Evolutionary conservation across 768 basidiomycete genomes (phyloP).

Genomic region (Gautieria morchelliformis): DNA sequence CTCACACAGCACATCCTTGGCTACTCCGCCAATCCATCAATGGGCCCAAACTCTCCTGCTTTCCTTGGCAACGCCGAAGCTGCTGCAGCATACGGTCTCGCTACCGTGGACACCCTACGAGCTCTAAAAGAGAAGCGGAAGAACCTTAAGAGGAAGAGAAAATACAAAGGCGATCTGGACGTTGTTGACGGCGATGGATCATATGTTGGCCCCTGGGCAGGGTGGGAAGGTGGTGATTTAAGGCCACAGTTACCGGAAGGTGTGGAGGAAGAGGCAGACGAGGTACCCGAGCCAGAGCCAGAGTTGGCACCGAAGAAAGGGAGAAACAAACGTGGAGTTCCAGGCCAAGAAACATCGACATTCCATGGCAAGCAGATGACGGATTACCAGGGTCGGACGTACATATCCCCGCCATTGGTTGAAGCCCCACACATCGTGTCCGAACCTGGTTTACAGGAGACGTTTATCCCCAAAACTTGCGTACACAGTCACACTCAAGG

Average conservation of each 20-base stretch:
- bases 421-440: slow-evolving; percentile 77
- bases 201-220: slow-evolving; percentile 93
- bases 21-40: slow-evolving; percentile 92
- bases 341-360: slow-evolving; percentile 84
- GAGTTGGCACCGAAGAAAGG: slow-evolving; percentile 59
- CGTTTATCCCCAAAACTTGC: slow-evolving; percentile 91
- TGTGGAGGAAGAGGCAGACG: slow-evolving; percentile 35
- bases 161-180: slow-evolving; percentile 68
- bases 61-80: slow-evolving; percentile 68
- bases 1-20: slow-evolving; percentile 90
- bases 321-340: slow-evolving; percentile 67
- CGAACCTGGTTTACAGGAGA: slow-evolving; percentile 79
- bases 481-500: slow-evolving; percentile 96
- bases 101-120: slow-evolving; percentile 63
- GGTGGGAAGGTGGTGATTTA: slow-evolving; percentile 73
- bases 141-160: slow-evolving; percentile 81
- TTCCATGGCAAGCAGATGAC: slow-evolving; percentile 97
- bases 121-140: slow-evolving; percentile 54
- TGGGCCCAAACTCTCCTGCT: slow-evolving; percentile 64
- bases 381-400: slow-evolving; percentile 97
- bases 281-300: slow-evolving; percentile 58
- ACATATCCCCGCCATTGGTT: slow-evolving; percentile 88
- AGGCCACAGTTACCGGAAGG: slow-evolving; percentile 48
- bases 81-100: slow-evolving; percentile 65
- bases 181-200: slow-evolving; percentile 84